A percentile compares a stretch with the other conserved stretches of the same genome.
These are phyloP conservation scores for Colletotrichum brevisporum DNA, from an alignment of 2,329 filamentous ascomycete genomes.

Conservation along the genomic window DNA sequence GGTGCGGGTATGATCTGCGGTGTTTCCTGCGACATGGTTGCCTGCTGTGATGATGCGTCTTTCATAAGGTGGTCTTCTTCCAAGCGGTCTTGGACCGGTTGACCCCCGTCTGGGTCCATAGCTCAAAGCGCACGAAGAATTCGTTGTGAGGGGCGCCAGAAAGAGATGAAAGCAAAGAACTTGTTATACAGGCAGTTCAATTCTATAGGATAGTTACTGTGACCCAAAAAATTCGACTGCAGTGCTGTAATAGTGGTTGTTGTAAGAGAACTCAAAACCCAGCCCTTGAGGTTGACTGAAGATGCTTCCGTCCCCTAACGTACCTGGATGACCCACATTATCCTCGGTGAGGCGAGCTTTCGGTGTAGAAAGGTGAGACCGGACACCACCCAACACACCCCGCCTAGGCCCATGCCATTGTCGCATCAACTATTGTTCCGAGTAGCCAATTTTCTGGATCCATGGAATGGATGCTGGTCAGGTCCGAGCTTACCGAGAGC, in stretches of 20 bases:
- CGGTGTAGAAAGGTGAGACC: constrained; percentile 21
- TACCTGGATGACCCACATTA: constrained; percentile 13
- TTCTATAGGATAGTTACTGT: no score
- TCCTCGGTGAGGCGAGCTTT: constrained; percentile 31
- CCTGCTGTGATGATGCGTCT: constrained; percentile 29
- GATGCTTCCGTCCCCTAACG: neutral
- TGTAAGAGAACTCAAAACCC: no score
- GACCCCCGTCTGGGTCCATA: constrained; percentile 32
- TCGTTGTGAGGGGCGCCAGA: no score
- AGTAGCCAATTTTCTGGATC: neutral
- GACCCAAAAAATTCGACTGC: no score
- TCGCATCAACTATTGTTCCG: constrained; percentile 38
- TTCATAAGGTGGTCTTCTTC: constrained; percentile 33
- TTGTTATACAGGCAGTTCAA: no score
- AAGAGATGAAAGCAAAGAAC: no score
- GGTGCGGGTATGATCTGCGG: neutral
- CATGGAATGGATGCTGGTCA: neutral
- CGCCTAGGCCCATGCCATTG: no score
- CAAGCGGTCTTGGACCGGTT: constrained; percentile 23
- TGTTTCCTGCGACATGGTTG: neutral
- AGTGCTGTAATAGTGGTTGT: no score
- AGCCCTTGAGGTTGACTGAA: neutral
- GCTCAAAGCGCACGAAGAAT: neutral
- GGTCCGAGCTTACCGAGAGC: constrained; percentile 36
- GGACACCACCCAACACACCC: no score